Evolutionary conservation across 345 rosid genomes (phyloP).

Genomic region (Kernera saxatilis): DNA sequence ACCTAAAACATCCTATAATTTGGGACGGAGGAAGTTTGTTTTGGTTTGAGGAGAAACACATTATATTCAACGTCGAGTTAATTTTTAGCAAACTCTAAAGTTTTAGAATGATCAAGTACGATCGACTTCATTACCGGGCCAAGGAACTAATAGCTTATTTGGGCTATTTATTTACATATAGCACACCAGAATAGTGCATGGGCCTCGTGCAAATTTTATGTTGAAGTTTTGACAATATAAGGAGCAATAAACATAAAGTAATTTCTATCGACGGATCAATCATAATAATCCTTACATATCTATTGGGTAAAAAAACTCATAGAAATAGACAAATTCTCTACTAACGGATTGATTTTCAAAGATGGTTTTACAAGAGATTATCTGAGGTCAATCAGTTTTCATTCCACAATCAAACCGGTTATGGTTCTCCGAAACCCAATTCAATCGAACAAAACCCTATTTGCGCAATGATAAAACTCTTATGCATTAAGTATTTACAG

Average conservation of each 20-base stretch:
- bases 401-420: neutral
- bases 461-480: neutral
- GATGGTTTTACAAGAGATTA: neutral
- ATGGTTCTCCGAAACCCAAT: neutral
- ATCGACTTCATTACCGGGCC: neutral
- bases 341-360: neutral
- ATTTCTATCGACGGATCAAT: neutral
- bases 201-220: neutral
- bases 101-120: neutral
- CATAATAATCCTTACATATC: too few species aligned
- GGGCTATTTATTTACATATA: neutral
- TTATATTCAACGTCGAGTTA: neutral
- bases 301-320: too few species aligned
- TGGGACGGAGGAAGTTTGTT: too few species aligned
- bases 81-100: neutral
- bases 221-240: neutral
- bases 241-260: neutral
- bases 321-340: neutral
- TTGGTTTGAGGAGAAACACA: neutral
- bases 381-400: neutral
- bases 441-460: neutral
- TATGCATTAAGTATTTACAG: neutral
- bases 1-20: too few species aligned
- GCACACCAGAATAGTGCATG: neutral
- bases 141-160: neutral